Conservation (phyloP, 164 flowering plant genomes). For the Chimonanthus praecox region DNA sequence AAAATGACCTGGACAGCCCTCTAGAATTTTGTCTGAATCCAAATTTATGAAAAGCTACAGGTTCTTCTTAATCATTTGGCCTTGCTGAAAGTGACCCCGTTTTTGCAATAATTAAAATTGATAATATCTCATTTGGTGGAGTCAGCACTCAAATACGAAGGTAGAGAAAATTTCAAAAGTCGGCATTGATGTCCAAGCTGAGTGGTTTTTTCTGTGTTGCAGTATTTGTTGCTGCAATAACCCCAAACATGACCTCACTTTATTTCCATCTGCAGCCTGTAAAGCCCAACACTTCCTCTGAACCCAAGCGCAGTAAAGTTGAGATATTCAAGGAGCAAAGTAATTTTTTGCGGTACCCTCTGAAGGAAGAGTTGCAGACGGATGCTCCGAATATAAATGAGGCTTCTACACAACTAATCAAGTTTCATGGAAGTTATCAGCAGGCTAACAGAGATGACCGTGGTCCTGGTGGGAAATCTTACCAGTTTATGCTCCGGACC, state of each 20-base stretch:
- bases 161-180: not conserved
- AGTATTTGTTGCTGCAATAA: not conserved
- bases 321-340: conserved; percentile 95
- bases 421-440: conserved; percentile 98
- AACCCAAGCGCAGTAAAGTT: conserved; percentile 89
- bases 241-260: not conserved
- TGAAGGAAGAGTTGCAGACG: conserved; percentile 82
- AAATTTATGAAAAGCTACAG: no score
- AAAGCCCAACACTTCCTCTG: conserved; percentile 47
- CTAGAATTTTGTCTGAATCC: no score
- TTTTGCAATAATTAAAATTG: no score
- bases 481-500: conserved; percentile 95
- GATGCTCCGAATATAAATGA: conserved; percentile 90
- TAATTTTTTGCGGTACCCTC: conserved; percentile 85
- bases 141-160: not conserved
- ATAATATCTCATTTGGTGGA: no score
- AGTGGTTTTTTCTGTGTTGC: not conserved
- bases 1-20: no score
- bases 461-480: conserved; percentile 43
- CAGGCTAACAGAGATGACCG: conserved; percentile 84
- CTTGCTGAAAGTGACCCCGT: no score
- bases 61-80: no score
- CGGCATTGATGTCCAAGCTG: not conserved
- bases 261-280: conserved; percentile 55
- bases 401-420: conserved; percentile 84